These are phyloP conservation scores for Garcia nutans DNA, from an alignment of 345 rosid species.

Conservation along the genomic window DNA sequence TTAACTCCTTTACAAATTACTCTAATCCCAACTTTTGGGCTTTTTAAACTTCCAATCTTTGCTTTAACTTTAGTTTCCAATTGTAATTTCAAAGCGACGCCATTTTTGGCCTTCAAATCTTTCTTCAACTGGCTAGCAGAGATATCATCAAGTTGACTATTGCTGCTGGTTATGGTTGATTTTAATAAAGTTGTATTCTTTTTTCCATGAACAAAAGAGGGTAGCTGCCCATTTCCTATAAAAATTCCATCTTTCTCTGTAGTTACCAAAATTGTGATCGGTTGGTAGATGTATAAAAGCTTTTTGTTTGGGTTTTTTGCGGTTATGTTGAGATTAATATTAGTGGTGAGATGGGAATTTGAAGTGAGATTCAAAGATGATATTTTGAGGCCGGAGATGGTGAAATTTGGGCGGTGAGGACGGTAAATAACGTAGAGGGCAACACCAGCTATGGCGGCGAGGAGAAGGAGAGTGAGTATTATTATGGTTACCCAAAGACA, in stretches of 20 bases:
- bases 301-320: constrained; percentile 83
- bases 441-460: constrained; percentile 45
- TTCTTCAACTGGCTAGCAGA: constrained; percentile 47
- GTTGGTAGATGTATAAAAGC: constrained; percentile 55
- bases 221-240: background rate
- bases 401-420: constrained; percentile 70
- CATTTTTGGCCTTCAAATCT: constrained; percentile 56
- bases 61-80: constrained; percentile 64
- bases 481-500: constrained; percentile 50
- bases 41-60: constrained; percentile 62
- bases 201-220: constrained; percentile 58
- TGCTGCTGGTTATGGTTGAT: constrained; percentile 37
- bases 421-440: constrained; percentile 67
- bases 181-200: constrained; percentile 71
- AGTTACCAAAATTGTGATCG: constrained; percentile 36
- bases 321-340: constrained; percentile 58
- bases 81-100: constrained; percentile 50
- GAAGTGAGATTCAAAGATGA: constrained; percentile 62
- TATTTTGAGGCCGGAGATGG: constrained; percentile 57
- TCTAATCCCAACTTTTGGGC: constrained; percentile 58
- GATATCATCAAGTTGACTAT: constrained; percentile 35
- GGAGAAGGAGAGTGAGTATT: constrained; percentile 50
- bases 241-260: no score
- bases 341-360: constrained; percentile 40
- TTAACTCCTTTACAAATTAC: constrained; percentile 68